Percentiles rank a stretch among this genome's conserved stretches.
phyloP scores from a whole-genome alignment of 2,329 filamentous ascomycete genomes.

The Sarocladiaceae sp. region DNA sequence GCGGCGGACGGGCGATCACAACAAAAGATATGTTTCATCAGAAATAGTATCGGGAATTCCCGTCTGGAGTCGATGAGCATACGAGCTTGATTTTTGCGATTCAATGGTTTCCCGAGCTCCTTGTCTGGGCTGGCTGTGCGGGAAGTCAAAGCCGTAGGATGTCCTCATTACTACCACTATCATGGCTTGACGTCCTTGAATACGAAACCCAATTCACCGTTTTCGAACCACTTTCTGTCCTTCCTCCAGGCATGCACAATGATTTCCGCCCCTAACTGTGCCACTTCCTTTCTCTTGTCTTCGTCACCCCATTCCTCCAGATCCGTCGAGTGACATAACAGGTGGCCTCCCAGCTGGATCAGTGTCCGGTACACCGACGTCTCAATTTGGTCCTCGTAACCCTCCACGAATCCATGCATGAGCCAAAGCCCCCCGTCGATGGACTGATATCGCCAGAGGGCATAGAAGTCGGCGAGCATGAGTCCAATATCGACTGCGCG shows the following conservation, averaged over 20 bases:
- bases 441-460: slow-evolving; percentile 49
- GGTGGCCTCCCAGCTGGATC: slow-evolving; percentile 51
- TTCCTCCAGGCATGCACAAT: slow-evolving; percentile 47
- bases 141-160: neutral
- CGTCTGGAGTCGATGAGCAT: neutral
- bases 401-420: slow-evolving; percentile 43
- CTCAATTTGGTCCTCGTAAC: slow-evolving; percentile 43
- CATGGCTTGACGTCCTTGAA: neutral
- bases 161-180: neutral
- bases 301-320: slow-evolving; percentile 47
- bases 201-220: neutral
- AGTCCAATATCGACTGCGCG: slow-evolving; percentile 51
- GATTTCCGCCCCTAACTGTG: slow-evolving; percentile 44
- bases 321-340: slow-evolving; percentile 44
- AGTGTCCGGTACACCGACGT: slow-evolving; percentile 46
- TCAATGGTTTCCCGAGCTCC: no score
- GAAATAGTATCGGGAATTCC: neutral
- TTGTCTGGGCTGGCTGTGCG: no score
- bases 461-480: slow-evolving; percentile 56
- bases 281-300: slow-evolving; percentile 41
- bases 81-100: neutral
- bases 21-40: neutral
- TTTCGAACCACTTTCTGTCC: slow-evolving; percentile 24
- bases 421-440: slow-evolving; percentile 48
- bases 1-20: neutral